Percentiles rank a stretch among this genome's conserved stretches.
phyloP scores from a whole-genome alignment of 2,329 filamentous ascomycete species.

The Monilinia aucupariae region DNA sequence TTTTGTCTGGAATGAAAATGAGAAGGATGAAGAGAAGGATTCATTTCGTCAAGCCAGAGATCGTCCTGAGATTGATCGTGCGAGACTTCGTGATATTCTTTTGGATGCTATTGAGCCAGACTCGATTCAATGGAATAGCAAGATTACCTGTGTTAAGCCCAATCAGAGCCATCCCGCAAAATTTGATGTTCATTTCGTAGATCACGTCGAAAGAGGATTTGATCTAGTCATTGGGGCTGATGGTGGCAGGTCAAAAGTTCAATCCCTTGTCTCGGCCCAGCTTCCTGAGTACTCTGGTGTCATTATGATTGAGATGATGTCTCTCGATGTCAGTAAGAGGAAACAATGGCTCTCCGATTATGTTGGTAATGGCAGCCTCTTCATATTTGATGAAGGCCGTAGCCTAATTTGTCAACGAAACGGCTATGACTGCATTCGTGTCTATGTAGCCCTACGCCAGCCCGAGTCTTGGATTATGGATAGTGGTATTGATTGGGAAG shows the following conservation, averaged over 20 bases:
- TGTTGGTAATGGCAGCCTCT: constrained; percentile 37
- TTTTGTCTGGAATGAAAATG: constrained; percentile 23
- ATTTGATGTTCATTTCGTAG: constrained; percentile 21
- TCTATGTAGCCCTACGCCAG: constrained; percentile 27
- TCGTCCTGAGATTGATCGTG: constrained; percentile 40
- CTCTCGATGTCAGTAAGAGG: constrained; percentile 31
- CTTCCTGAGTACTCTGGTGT: constrained; percentile 39
- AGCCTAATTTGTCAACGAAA: constrained; percentile 38
- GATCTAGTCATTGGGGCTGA: constrained; percentile 40
- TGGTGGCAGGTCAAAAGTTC: constrained; percentile 40
- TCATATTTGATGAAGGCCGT: constrained; percentile 34
- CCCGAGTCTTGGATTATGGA: constrained; percentile 26
- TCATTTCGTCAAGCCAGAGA: constrained; percentile 11
- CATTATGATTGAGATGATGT: constrained; percentile 32
- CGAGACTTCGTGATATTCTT: constrained; percentile 36
- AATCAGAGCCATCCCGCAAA: constrained; percentile 12
- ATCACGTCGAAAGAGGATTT: constrained; percentile 25
- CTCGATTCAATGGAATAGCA: constrained; percentile 39
- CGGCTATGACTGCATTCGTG: constrained; percentile 39
- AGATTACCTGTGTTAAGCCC: constrained; percentile 31
- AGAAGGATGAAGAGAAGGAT: constrained; percentile 1
- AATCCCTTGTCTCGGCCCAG: constrained; percentile 31
- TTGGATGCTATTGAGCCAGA: constrained; percentile 32
- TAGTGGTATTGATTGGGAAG: constrained; percentile 27
- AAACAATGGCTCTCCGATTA: constrained; percentile 37